These are phyloP conservation scores for Coemansia sp. DNA, from an alignment of 192 early-diverging fungal genomes.

Conservation along the genomic window DNA sequence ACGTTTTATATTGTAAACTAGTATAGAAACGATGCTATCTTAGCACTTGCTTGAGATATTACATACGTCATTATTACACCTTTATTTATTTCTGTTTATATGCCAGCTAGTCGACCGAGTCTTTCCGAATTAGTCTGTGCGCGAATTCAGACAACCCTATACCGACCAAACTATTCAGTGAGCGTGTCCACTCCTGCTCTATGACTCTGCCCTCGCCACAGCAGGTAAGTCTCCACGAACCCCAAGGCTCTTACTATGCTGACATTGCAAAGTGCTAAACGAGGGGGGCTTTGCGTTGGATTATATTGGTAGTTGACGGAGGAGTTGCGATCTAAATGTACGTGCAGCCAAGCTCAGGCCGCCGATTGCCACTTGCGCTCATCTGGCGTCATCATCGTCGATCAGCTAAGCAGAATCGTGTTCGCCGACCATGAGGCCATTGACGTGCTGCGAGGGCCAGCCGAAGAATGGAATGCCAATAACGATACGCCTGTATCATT, in stretches of 20 bases:
- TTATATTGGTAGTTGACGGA: background rate
- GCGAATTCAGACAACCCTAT: constrained; percentile 6
- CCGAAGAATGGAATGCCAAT: constrained; percentile 37
- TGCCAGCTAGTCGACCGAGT: background rate
- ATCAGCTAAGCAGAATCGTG: constrained; percentile 24
- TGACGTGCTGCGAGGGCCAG: constrained; percentile 42
- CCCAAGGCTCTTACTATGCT: background rate
- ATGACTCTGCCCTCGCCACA: constrained; percentile 8
- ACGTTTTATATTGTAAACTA: too few relatives aligned
- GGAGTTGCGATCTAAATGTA: constrained; percentile 29
- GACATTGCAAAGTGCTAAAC: background rate
- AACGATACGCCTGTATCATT: constrained; percentile 8
- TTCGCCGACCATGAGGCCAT: constrained; percentile 47
- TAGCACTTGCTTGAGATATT: background rate
- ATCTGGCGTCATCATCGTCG: constrained; percentile 43
- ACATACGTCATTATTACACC: background rate
- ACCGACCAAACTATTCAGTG: background rate
- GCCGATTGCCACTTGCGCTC: constrained; percentile 49
- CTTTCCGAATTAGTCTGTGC: constrained; percentile 7
- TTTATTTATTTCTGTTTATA: background rate
- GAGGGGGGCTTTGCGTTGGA: background rate
- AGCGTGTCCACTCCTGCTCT: background rate
- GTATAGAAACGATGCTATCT: background rate
- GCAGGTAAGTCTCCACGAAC: background rate
- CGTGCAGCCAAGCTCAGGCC: constrained; percentile 22